A percentile compares a stretch with the other conserved stretches of the same genome.
Evolutionary conservation across 257 asterid genomes (phyloP).

Genomic region (Handroanthus guayacan): DNA sequence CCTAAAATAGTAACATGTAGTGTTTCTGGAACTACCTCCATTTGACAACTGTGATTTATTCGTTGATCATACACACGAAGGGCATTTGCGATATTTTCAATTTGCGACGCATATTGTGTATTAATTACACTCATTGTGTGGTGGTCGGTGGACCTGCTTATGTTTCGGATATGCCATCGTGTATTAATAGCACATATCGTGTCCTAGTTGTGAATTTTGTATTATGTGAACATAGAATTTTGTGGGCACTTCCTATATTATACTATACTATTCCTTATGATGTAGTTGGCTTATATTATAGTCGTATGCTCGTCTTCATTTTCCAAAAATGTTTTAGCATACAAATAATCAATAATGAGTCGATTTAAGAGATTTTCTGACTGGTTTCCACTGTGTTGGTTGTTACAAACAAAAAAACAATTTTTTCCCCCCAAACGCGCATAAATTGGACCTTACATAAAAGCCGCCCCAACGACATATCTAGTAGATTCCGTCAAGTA

Average conservation of each 20-base stretch:
- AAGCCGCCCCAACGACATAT: neutral
- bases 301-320: neutral
- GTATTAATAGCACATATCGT: neutral
- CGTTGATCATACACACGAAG: neutral
- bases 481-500: constrained; percentile 14
- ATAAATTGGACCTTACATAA: constrained; percentile 31
- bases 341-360: constrained; percentile 2
- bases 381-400: constrained; percentile 34
- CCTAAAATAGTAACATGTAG: neutral
- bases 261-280: neutral
- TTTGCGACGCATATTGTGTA: neutral
- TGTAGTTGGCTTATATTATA: constrained; percentile 16
- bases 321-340: neutral
- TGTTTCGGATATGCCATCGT: neutral
- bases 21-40: neutral
- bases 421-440: constrained; percentile 15
- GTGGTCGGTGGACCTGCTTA: neutral
- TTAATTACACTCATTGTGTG: neutral
- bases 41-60: constrained; percentile 9
- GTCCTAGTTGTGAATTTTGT: too few relatives aligned
- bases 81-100: constrained; percentile 7
- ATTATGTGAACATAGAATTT: neutral
- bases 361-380: constrained; percentile 1
- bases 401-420: constrained; percentile 31
- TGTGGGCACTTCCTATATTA: neutral